phyloP scores from a whole-genome alignment of 176 grass and related monocot species.

The Avena sativa region DNA sequence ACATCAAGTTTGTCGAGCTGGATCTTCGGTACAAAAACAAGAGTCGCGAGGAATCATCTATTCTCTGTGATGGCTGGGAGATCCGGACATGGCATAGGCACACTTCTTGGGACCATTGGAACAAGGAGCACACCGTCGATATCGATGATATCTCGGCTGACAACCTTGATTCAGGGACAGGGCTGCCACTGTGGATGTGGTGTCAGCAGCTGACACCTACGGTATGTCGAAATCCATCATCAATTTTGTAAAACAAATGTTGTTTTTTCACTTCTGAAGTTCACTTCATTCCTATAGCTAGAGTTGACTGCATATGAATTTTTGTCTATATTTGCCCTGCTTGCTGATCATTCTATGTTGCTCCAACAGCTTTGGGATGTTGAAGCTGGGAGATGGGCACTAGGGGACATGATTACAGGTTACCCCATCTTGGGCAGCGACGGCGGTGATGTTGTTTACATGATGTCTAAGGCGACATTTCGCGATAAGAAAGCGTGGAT shows the following conservation, averaged over 20 bases:
- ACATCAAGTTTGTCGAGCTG: constrained; percentile 3
- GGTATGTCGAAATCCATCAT: neutral
- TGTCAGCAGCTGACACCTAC: neutral
- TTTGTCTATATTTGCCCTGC: neutral
- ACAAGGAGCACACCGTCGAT: neutral
- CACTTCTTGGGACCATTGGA: neutral
- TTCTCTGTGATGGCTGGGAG: neutral
- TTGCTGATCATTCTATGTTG: neutral
- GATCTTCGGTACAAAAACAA: neutral
- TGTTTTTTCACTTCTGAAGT: neutral
- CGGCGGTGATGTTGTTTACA: neutral
- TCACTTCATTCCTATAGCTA: neutral
- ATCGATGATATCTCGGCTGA: neutral
- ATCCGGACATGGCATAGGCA: neutral
- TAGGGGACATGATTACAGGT: neutral
- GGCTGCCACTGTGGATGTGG: neutral
- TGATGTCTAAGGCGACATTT: neutral
- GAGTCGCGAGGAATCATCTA: neutral
- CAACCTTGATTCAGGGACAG: neutral
- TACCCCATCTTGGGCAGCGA: neutral
- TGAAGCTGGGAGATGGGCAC: neutral
- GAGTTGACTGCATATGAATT: neutral
- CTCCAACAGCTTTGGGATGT: neutral
- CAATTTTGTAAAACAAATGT: neutral
- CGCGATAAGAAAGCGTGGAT: neutral